A percentile compares a stretch with the other conserved stretches of the same genome.
These are phyloP conservation scores for Malania oleifera DNA, from an alignment of 164 flowering plant species.

Conservation along the genomic window DNA sequence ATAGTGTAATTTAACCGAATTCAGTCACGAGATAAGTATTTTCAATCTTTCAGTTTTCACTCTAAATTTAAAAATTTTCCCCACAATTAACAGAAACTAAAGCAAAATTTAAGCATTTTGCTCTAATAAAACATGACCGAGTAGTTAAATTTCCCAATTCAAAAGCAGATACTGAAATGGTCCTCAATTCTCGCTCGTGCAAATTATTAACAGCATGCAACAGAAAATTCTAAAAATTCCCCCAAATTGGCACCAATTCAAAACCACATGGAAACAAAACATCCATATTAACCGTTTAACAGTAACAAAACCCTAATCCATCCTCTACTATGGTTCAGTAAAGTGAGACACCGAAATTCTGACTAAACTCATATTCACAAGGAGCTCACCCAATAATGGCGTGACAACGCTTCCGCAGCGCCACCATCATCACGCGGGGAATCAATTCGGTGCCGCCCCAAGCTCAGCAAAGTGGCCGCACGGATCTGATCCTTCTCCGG, in stretches of 20 bases:
- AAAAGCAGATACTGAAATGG: neutral
- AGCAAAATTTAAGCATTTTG: too few relatives aligned
- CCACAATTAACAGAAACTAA: too few relatives aligned
- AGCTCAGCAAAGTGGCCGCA: conserved; percentile 63
- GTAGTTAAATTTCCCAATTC: neutral
- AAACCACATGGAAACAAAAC: neutral
- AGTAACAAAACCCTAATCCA: neutral
- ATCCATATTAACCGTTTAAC: neutral
- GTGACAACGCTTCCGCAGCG: conserved; percentile 42
- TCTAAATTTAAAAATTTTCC: neutral
- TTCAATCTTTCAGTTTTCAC: neutral
- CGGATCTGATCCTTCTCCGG: conserved; percentile 79
- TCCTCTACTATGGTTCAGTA: neutral
- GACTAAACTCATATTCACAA: neutral
- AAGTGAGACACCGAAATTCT: neutral
- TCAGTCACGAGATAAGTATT: neutral
- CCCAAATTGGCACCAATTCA: neutral
- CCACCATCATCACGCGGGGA: conserved; percentile 28
- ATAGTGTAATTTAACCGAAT: neutral
- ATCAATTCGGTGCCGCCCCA: conserved; percentile 35
- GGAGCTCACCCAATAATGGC: conserved; percentile 72
- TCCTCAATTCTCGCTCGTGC: too few relatives aligned
- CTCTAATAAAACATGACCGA: too few relatives aligned
- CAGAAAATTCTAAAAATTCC: too few relatives aligned
- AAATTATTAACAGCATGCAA: too few relatives aligned